Evolutionary conservation across 345 rosid genomes (phyloP).

Genomic region (Moringa oleifera): DNA sequence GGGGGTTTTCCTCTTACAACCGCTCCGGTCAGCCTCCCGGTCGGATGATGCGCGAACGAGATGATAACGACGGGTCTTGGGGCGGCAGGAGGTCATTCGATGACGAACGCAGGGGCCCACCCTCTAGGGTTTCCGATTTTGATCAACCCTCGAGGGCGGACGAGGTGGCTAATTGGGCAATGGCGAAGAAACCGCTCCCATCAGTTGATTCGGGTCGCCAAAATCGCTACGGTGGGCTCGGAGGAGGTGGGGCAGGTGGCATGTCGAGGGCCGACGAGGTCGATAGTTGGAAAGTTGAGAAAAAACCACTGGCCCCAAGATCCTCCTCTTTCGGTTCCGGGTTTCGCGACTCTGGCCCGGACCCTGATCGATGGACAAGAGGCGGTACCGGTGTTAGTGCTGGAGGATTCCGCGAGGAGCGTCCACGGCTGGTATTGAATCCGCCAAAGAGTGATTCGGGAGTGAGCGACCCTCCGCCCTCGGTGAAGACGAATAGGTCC

Average conservation of each 20-base stretch:
- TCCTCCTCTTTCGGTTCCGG: constrained; percentile 65
- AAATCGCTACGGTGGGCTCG: constrained; percentile 52
- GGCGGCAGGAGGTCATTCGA: constrained; percentile 73
- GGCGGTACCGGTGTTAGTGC: constrained; percentile 38
- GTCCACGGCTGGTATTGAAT: constrained; percentile 63
- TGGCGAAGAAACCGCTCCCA: constrained; percentile 50
- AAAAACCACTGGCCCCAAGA: constrained; percentile 44
- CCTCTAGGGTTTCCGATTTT: constrained; percentile 75
- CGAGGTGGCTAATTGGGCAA: constrained; percentile 87
- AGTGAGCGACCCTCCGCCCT: constrained; percentile 29
- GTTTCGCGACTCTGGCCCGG: constrained; percentile 49
- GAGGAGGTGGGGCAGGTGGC: constrained; percentile 44
- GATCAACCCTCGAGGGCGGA: constrained; percentile 90
- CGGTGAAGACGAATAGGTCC: constrained; percentile 50
- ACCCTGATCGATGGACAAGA: constrained; percentile 63
- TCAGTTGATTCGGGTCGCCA: constrained; percentile 52
- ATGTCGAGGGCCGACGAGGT: constrained; percentile 78
- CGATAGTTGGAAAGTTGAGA: constrained; percentile 71
- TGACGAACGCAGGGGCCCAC: constrained; percentile 62
- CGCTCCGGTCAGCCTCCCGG: constrained; percentile 37
- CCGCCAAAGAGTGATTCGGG: constrained; percentile 48
- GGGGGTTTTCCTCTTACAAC: constrained; percentile 70
- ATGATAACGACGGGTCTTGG: constrained; percentile 50
- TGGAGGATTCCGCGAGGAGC: constrained; percentile 42
- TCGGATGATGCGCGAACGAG: constrained; percentile 39